Evolutionary conservation across 139 green algal species (phyloP), one percentile per base, ranked within the genome.

Genomic region (Trebouxia sp.): DNA sequence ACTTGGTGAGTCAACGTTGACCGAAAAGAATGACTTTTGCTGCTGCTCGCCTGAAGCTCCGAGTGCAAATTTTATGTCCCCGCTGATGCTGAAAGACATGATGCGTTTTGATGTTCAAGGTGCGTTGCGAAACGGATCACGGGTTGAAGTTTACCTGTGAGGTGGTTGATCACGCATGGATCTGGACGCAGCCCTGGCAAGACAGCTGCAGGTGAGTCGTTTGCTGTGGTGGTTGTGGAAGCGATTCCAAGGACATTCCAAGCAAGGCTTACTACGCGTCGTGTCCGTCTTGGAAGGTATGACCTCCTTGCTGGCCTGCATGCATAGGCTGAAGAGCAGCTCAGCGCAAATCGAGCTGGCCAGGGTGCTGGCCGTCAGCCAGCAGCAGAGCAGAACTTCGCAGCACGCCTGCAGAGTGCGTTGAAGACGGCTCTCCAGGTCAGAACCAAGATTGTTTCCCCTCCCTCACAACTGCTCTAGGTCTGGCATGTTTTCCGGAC

Each of bases 131-230:
- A 37, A 67, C 48, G 12, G 15, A 15, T 56, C 48, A 24, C 17
- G 58, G 24, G 20, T 26, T 70, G 58, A 41, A 12, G 20, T 32
- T 70, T 70, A 24, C 66, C 66, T 76, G 38, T n/a, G 26, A 55
- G 70, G 14, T 41, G 3, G n/a, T n/a, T n/a, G n/a, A 41, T 45
- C 50, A 50, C 11, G 47, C n/a, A 90, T 88, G 86, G 82, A 88
- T 48, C 30, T 79, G 15, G 86, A 90, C 37, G 84, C 85, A 32
- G 47, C 79, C 7, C 67, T 90, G 0, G 83, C 86, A 3, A 74
- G 78, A 17, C 78, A 86, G 75, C 65, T 90, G 65, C 86, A 90
- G 86, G 86, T 88, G 55, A 26, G 35, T 26, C 20, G 53, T 12
- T 26, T 10, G 15, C n/a, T 26, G 30, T 17, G 9, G 26, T 35